A percentile compares a stretch with the other conserved stretches of the same genome.
Conservation (phyloP, 1,284 basidiomycete genomes). For the Veloporphyrellus conicus region DNA sequence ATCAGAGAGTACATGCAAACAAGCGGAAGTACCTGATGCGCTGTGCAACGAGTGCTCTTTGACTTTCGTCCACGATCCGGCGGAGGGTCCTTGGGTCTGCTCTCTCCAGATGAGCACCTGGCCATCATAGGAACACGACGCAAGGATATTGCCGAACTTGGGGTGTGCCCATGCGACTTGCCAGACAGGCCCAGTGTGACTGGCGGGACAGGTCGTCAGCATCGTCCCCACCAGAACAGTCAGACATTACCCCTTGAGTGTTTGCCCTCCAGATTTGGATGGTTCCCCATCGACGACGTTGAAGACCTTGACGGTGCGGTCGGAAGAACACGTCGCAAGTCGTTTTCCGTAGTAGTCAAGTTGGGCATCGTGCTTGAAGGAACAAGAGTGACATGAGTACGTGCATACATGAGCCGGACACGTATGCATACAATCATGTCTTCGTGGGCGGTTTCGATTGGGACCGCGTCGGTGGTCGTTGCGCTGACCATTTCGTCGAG, state of each 20-base stretch:
- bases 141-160: constrained; percentile 92
- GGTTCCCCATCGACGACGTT: constrained; percentile 87
- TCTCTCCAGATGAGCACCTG: constrained; percentile 99
- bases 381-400: not conserved
- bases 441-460: constrained; percentile 89
- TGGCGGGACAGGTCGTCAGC: constrained; percentile 25
- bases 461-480: not conserved
- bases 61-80: constrained; percentile 83
- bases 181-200: constrained; percentile 97
- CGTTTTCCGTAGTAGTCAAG: constrained; percentile 97
- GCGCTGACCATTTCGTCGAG: too few relatives aligned
- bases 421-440: constrained; percentile 84
- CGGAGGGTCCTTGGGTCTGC: constrained; percentile 53
- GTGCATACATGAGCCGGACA: not conserved
- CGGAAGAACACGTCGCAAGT: constrained; percentile 94
- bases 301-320: constrained; percentile 93
- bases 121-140: constrained; percentile 96
- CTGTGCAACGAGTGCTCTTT: constrained; percentile 95
- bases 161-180: constrained; percentile 99
- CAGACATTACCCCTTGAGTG: constrained; percentile 73
- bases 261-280: constrained; percentile 66
- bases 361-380: constrained; percentile 87
- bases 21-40: constrained; percentile 68
- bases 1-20: not conserved
- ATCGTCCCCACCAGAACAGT: too few relatives aligned